A percentile compares a stretch with the other conserved stretches of the same genome.
Evolutionary conservation across 345 rosid species (phyloP).

Genomic region (Dovyalis caffra): DNA sequence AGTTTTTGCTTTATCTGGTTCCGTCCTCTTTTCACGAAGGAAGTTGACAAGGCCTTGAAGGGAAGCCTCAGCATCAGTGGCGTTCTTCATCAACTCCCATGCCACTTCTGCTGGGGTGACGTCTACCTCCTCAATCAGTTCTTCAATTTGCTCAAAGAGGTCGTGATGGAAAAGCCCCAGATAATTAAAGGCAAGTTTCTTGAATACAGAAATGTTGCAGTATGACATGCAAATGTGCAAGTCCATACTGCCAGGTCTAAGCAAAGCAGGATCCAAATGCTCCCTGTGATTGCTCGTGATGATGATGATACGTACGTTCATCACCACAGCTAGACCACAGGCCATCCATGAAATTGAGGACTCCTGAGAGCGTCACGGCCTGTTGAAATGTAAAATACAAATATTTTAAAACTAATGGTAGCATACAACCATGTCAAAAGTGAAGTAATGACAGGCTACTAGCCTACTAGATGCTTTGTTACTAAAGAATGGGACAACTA

Average conservation of each 20-base stretch:
- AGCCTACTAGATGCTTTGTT: too few relatives aligned
- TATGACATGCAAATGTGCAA: slow-evolving; percentile 22
- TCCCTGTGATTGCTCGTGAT: too few relatives aligned
- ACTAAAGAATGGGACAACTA: too few relatives aligned
- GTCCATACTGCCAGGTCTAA: slow-evolving; percentile 32
- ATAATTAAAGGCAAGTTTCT: slow-evolving; percentile 25
- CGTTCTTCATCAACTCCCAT: slow-evolving; percentile 59
- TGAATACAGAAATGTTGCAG: slow-evolving; percentile 22
- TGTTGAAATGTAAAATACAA: neutral
- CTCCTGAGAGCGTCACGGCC: slow-evolving; percentile 9
- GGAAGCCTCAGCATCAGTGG: too few relatives aligned
- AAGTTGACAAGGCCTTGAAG: too few relatives aligned
- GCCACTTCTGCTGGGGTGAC: slow-evolving; percentile 41
- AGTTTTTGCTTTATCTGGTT: too few relatives aligned
- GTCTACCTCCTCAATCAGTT: neutral
- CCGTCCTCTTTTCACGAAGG: too few relatives aligned
- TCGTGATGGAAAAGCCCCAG: neutral
- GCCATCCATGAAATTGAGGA: slow-evolving; percentile 27
- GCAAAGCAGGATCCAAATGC: too few relatives aligned
- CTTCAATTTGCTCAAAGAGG: slow-evolving; percentile 11
- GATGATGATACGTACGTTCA: slow-evolving; percentile 21
- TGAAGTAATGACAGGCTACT: too few relatives aligned
- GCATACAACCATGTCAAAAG: slow-evolving; percentile 29
- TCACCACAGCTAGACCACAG: slow-evolving; percentile 30
- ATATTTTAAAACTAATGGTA: neutral